phyloP scores from a whole-genome alignment of 1,284 basidiomycete species.

The Cryptococcus maquisensis region DNA sequence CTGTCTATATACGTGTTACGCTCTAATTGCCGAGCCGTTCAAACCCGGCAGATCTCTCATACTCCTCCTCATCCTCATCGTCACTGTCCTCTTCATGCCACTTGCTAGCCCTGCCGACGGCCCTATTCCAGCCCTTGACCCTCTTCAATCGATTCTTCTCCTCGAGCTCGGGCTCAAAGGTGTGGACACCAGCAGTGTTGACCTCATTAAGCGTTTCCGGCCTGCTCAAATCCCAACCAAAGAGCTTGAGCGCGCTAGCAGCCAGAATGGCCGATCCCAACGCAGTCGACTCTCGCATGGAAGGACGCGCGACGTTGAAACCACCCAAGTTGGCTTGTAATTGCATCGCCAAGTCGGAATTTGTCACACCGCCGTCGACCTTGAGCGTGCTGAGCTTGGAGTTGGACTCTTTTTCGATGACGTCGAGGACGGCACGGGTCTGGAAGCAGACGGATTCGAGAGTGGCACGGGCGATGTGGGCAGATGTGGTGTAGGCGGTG shows the following conservation, averaged over 20 bases:
- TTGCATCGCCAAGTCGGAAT: slow-evolving; percentile 71
- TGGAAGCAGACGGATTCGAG: slow-evolving; percentile 75
- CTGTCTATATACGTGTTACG: no score
- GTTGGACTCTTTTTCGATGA: slow-evolving; percentile 75
- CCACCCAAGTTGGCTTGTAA: slow-evolving; percentile 90
- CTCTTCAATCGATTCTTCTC: slow-evolving; percentile 59
- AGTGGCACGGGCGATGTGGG: slow-evolving; percentile 89
- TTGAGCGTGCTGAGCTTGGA: slow-evolving; percentile 72
- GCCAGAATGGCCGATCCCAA: slow-evolving; percentile 96
- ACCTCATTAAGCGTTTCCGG: slow-evolving; percentile 85
- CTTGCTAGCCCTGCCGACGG: slow-evolving; percentile 70
- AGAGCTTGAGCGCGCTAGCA: slow-evolving; percentile 78
- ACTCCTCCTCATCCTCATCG: slow-evolving; percentile 29
- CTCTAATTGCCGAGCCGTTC: background rate
- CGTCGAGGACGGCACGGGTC: slow-evolving; percentile 89
- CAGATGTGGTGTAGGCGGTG: slow-evolving; percentile 86
- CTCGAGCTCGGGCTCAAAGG: slow-evolving; percentile 62
- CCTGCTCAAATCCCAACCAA: slow-evolving; percentile 86
- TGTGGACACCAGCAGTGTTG: slow-evolving; percentile 74
- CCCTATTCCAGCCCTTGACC: slow-evolving; percentile 76
- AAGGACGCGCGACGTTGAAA: slow-evolving; percentile 83
- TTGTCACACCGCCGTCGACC: slow-evolving; percentile 93
- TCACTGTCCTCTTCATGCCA: slow-evolving; percentile 56
- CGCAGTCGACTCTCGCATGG: slow-evolving; percentile 97
- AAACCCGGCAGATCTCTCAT: slow-evolving; percentile 17